Evolutionary conservation across 805 yeast species (phyloP).

Genomic region (Candida rishiriensis): DNA sequence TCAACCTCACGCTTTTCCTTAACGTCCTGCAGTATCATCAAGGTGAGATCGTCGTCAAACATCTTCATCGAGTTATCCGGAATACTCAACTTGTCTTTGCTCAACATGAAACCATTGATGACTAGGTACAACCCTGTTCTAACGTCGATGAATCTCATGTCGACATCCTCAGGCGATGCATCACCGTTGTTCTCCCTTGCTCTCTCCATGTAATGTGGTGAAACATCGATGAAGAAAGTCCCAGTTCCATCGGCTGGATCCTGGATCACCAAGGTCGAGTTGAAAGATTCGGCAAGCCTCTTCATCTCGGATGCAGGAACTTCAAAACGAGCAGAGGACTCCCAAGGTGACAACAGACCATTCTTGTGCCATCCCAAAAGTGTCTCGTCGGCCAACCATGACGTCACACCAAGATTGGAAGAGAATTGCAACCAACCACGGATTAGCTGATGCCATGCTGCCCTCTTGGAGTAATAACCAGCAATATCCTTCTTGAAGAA

Average conservation of each 20-base stretch:
- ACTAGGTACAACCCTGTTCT: constrained; percentile 58
- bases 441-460: constrained; percentile 41
- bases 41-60: constrained; percentile 15
- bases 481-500: constrained; percentile 47
- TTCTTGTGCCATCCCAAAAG: constrained; percentile 47
- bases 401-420: constrained; percentile 35
- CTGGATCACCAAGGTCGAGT: constrained; percentile 40
- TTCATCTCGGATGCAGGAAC: constrained; percentile 44
- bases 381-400: constrained; percentile 49
- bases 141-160: constrained; percentile 56
- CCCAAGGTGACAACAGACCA: constrained; percentile 52
- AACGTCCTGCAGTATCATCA: constrained; percentile 11
- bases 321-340: constrained; percentile 45
- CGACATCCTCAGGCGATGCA: constrained; percentile 39
- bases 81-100: constrained; percentile 10
- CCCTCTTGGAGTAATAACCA: constrained; percentile 35
- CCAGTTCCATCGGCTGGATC: constrained; percentile 44
- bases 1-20: constrained; percentile 15
- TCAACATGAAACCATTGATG: constrained; percentile 44
- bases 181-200: constrained; percentile 43
- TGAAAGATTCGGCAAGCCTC: constrained; percentile 42
- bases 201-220: constrained; percentile 46
- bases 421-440: constrained; percentile 43
- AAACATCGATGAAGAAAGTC: constrained; percentile 41
- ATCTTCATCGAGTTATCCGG: constrained; percentile 15